Conservation (phyloP, 495 filamentous ascomycete genomes). For the Melanomma pulvis-pyrius region DNA sequence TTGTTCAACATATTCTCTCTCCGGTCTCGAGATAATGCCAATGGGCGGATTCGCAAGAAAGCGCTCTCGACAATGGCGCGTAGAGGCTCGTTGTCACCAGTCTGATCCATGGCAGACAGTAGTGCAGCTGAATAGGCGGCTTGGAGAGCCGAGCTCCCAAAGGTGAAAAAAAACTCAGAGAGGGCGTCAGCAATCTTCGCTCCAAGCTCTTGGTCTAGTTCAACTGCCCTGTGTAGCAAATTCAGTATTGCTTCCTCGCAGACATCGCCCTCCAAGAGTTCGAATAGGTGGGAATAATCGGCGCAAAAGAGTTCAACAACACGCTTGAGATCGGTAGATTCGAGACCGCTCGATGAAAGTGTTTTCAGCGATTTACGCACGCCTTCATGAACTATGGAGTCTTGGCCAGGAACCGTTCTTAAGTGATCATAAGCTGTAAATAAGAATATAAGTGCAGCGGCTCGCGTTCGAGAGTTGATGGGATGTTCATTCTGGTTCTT, state of each 20-base stretch:
- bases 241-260: not conserved
- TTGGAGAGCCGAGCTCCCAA: not conserved
- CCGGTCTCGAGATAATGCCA: constrained; percentile 10
- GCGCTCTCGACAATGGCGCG: not conserved
- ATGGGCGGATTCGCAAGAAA: constrained; percentile 2
- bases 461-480: constrained; percentile 8
- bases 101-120: not conserved
- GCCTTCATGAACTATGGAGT: not conserved
- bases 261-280: constrained; percentile 2
- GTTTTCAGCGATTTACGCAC: constrained; percentile 10
- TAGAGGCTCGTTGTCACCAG: not conserved
- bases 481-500: not conserved
- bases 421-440: constrained; percentile 19
- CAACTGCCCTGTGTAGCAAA: not conserved
- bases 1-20: constrained; percentile 26
- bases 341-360: constrained; percentile 1
- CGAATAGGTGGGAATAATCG: constrained; percentile 14
- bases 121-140: constrained; percentile 2
- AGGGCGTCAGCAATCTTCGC: not conserved
- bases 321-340: not conserved
- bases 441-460: constrained; percentile 22
- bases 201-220: not conserved
- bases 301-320: constrained; percentile 16
- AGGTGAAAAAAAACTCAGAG: constrained; percentile 5
- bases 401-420: not conserved